Conservation (phyloP, 2,329 filamentous ascomycete genomes). For the Hymenoscyphus scutula region DNA sequence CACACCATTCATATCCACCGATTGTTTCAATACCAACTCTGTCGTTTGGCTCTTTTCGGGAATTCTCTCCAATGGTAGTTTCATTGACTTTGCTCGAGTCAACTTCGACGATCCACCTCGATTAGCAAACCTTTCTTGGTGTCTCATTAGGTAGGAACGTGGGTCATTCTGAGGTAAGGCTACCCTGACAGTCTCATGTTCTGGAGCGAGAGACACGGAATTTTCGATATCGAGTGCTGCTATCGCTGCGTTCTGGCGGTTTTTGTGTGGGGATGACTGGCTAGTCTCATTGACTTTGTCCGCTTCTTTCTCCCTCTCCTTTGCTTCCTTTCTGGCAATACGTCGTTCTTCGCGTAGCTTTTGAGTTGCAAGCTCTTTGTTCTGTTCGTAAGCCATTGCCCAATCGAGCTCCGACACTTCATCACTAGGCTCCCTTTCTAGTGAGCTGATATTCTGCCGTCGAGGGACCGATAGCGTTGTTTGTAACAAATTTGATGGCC, state of each 20-base stretch:
- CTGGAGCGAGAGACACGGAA: background rate
- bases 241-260: slow-evolving; percentile 34
- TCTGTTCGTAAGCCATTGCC: slow-evolving; percentile 36
- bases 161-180: slow-evolving; percentile 33
- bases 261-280: slow-evolving; percentile 32
- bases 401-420: slow-evolving; percentile 29
- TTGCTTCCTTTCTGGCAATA: slow-evolving; percentile 14
- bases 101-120: slow-evolving; percentile 20
- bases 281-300: background rate
- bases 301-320: slow-evolving; percentile 4
- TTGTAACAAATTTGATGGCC: slow-evolving; percentile 17
- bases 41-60: slow-evolving; percentile 25
- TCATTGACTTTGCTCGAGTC: slow-evolving; percentile 29
- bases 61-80: slow-evolving; percentile 33
- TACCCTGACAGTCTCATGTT: slow-evolving; percentile 22
- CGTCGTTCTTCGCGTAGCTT: slow-evolving; percentile 31
- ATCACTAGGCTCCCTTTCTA: slow-evolving; percentile 1
- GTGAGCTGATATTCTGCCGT: slow-evolving; percentile 6
- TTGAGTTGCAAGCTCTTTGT: slow-evolving; percentile 33
- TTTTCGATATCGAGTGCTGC: slow-evolving; percentile 21
- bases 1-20: slow-evolving; percentile 16
- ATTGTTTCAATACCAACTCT: slow-evolving; percentile 21
- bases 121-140: slow-evolving; percentile 26
- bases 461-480: slow-evolving; percentile 14
- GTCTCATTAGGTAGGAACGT: slow-evolving; percentile 34